Evolutionary conservation across 2,329 filamentous ascomycete genomes (phyloP), one percentile per base, ranked within the genome.

Genomic region (Verticillium tricorpus): DNA sequence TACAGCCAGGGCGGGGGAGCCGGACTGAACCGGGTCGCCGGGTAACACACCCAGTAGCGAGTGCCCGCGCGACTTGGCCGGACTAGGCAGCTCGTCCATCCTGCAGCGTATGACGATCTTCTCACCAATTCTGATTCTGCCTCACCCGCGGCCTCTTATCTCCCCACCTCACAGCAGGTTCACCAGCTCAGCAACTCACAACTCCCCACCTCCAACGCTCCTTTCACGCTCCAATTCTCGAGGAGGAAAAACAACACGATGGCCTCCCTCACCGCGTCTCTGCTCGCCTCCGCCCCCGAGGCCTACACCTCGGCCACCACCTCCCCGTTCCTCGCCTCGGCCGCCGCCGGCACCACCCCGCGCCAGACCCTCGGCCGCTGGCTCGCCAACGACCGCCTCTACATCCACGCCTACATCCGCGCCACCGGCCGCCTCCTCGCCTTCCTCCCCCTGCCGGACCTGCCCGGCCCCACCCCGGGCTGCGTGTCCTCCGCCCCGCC

Each of bases 351-450:
- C 25, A 83, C 80, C 0, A 76, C 90, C 19, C 76, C 83, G 19
- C 85, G 85, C 57, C 69, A 77, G 0, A 74, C 79, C 1, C 77
- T 92, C 12, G 82, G 83, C 22, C 80, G 82, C 71, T 92, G 89
- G 89, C 84, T 92, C 54, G 84, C 86, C 14, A 89, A 91, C 72
- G 89, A 92, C 73, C 80, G 86, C 9, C 82, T 92, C 63, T 90
- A 91, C 74, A 86, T 89, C 37, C 87, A 90, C 65, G 84, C 85
- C 58, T 90, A 91, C 73, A 83, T 91, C 67, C 81, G 83, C 31
- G 90, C 89, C 67, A 83, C 87, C 25, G 88, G 88, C 9, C 77
- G 80, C n/a, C 74, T 91, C 8, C 82, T 92, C 32, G 78, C 83
- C 37, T 85, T 88, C 66, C 79, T 91, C 55, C 75, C 83, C 5